Percentiles rank a stretch among this genome's conserved stretches.
Evolutionary conservation across 2,329 filamentous ascomycete genomes (phyloP).

Genomic region (Neofusicoccum parvum): DNA sequence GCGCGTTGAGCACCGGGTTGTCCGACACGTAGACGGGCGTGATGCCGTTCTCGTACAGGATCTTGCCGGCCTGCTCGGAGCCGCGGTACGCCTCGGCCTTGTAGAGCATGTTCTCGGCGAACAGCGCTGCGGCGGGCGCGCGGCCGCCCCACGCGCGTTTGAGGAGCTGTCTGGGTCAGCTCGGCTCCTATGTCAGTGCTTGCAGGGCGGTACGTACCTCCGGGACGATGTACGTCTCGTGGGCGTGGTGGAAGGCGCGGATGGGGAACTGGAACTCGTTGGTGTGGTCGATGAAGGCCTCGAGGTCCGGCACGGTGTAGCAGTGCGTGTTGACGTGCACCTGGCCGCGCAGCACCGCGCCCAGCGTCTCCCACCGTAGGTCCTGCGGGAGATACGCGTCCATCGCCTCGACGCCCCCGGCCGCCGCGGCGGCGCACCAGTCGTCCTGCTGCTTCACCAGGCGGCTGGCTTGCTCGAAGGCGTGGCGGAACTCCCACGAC

Average conservation of each 20-base stretch:
- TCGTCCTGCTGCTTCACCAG: constrained; percentile 65
- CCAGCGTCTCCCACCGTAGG: constrained; percentile 64
- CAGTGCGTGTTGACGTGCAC: constrained; percentile 72
- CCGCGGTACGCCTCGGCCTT: constrained; percentile 68
- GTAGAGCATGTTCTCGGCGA: constrained; percentile 74
- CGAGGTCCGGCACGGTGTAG: constrained; percentile 69
- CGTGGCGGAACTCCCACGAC: constrained; percentile 69
- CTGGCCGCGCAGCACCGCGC: constrained; percentile 66
- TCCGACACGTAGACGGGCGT: constrained; percentile 71
- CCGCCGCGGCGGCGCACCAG: constrained; percentile 64
- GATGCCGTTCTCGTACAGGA: constrained; percentile 65
- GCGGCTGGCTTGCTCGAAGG: constrained; percentile 63
- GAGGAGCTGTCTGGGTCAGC: constrained; percentile 23
- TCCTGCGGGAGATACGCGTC: constrained; percentile 63
- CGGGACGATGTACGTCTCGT: constrained; percentile 67
- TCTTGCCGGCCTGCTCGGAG: constrained; percentile 67
- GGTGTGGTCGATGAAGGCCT: constrained; percentile 69
- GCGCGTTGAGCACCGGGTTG: constrained; percentile 70
- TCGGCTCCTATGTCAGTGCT: no score
- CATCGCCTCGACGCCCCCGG: constrained; percentile 54
- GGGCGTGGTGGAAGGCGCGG: constrained; percentile 70
- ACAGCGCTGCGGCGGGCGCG: constrained; percentile 56
- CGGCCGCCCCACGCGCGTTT: constrained; percentile 42
- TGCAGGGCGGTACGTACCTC: constrained; percentile 48
- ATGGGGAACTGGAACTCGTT: constrained; percentile 72